These are phyloP conservation scores for Tulasnella calospora DNA, from an alignment of 768 basidiomycete species.

Conservation along the genomic window DNA sequence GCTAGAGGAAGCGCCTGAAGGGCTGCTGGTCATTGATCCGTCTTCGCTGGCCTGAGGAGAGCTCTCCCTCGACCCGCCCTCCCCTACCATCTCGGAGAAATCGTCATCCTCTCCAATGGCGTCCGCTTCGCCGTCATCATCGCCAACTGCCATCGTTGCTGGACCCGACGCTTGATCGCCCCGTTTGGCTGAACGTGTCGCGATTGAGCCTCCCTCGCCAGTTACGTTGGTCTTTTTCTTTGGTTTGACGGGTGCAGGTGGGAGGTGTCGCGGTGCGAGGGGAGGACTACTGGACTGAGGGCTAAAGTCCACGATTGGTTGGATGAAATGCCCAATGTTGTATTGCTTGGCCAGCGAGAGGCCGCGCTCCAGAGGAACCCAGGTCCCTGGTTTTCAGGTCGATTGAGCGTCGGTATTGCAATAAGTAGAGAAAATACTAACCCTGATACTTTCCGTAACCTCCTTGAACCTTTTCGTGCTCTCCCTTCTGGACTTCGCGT, in stretches of 20 bases:
- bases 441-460: slow-evolving; percentile 99
- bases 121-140: slow-evolving; percentile 20
- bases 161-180: slow-evolving; percentile 10
- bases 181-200: slow-evolving; percentile 25
- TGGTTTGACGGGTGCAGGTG: slow-evolving; percentile 52
- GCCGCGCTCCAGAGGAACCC: slow-evolving; percentile 94
- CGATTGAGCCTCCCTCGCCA: slow-evolving; percentile 22
- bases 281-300: slow-evolving; percentile 82
- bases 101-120: slow-evolving; percentile 20
- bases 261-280: slow-evolving; percentile 92
- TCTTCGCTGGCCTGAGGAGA: slow-evolving; percentile 62
- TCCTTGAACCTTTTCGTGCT: slow-evolving; percentile 98
- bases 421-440: slow-evolving; percentile 37
- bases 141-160: not conserved
- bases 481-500: slow-evolving; percentile 96
- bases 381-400: slow-evolving; percentile 65
- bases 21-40: slow-evolving; percentile 84
- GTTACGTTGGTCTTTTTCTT: slow-evolving; percentile 33
- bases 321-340: slow-evolving; percentile 78
- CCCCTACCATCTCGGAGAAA: not conserved
- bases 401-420: not conserved
- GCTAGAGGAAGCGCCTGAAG: slow-evolving; percentile 76
- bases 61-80: slow-evolving; percentile 23
- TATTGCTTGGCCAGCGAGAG: slow-evolving; percentile 84
- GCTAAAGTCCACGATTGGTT: slow-evolving; percentile 91